phyloP scores from a whole-genome alignment of 2,329 filamentous ascomycete genomes.

The Cladosporium sp. region DNA sequence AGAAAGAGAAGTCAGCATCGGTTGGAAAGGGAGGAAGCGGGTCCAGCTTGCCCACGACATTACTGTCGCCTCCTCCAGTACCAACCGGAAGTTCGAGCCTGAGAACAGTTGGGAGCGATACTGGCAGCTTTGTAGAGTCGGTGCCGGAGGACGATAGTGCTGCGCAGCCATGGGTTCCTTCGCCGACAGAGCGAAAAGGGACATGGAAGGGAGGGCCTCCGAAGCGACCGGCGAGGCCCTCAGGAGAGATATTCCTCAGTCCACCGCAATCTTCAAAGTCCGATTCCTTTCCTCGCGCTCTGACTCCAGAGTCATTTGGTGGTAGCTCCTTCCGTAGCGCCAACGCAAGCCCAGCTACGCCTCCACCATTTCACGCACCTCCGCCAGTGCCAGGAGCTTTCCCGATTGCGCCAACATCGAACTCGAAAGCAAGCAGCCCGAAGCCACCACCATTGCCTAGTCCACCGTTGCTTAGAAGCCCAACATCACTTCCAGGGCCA shows the following conservation, averaged over 20 bases:
- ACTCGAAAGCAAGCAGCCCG: not conserved
- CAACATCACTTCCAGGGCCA: not conserved
- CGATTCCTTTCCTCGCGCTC: conserved; percentile 6
- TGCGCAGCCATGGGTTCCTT: not conserved
- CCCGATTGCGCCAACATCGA: not conserved
- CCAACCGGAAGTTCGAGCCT: conserved; percentile 1
- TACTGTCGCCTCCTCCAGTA: conserved; percentile 6
- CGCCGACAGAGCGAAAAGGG: conserved; percentile 13
- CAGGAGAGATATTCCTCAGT: conserved; percentile 18
- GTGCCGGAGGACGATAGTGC: not conserved
- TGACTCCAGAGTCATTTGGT: conserved; percentile 4
- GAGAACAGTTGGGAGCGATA: not conserved
- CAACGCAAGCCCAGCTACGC: conserved; percentile 6
- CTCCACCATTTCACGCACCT: not conserved
- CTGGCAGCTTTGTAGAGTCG: conserved; percentile 6
- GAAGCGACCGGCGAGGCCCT: conserved; percentile 19
- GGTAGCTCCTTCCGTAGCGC: conserved; percentile 3
- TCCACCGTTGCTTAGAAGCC: not conserved
- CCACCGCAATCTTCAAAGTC: conserved; percentile 6
- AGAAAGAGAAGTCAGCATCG: not conserved
- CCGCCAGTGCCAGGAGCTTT: conserved; percentile 6
- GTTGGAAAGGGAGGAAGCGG: conserved; percentile 1
- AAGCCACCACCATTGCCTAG: conserved; percentile 8
- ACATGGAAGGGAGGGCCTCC: conserved; percentile 21
- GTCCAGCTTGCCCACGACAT: not conserved